These are phyloP conservation scores for Fusarium secorum DNA, from an alignment of 2,329 filamentous ascomycete species.

Conservation along the genomic window DNA sequence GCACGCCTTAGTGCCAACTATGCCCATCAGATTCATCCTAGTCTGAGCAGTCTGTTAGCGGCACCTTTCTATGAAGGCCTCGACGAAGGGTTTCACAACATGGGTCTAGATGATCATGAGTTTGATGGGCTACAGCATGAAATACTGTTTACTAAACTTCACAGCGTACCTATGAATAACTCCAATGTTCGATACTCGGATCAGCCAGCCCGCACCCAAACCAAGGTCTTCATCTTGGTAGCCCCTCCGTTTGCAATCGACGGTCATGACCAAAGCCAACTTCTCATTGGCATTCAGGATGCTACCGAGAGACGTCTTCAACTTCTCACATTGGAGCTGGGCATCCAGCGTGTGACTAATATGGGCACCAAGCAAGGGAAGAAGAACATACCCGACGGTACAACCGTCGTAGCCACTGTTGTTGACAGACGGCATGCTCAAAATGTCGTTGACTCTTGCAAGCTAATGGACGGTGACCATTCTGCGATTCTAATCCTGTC, in stretches of 20 bases:
- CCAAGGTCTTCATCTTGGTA: constrained; percentile 72
- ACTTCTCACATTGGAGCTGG: constrained; percentile 69
- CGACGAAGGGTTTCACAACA: constrained; percentile 75
- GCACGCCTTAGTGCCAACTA: constrained; percentile 52
- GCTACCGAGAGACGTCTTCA: constrained; percentile 71
- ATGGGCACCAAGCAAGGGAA: constrained; percentile 31
- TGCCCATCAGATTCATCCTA: constrained; percentile 57
- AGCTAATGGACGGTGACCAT: constrained; percentile 70
- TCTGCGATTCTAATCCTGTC: constrained; percentile 76
- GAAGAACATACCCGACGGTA: constrained; percentile 30
- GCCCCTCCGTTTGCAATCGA: constrained; percentile 65
- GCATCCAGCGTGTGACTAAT: constrained; percentile 50
- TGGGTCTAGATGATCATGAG: constrained; percentile 76
- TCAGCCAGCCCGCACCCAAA: constrained; percentile 61
- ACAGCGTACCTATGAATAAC: constrained; percentile 70
- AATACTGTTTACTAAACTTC: constrained; percentile 74
- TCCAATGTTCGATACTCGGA: constrained; percentile 67
- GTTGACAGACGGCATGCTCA: constrained; percentile 66
- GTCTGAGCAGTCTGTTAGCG: constrained; percentile 70
- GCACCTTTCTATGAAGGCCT: constrained; percentile 73
- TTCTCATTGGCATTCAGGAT: constrained; percentile 76
- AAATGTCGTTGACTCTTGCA: constrained; percentile 77
- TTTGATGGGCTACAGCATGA: constrained; percentile 76
- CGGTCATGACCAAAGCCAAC: constrained; percentile 60
- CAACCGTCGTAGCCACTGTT: constrained; percentile 44